phyloP scores from a whole-genome alignment of 1,284 basidiomycete genomes.

The Waitea zeae region DNA sequence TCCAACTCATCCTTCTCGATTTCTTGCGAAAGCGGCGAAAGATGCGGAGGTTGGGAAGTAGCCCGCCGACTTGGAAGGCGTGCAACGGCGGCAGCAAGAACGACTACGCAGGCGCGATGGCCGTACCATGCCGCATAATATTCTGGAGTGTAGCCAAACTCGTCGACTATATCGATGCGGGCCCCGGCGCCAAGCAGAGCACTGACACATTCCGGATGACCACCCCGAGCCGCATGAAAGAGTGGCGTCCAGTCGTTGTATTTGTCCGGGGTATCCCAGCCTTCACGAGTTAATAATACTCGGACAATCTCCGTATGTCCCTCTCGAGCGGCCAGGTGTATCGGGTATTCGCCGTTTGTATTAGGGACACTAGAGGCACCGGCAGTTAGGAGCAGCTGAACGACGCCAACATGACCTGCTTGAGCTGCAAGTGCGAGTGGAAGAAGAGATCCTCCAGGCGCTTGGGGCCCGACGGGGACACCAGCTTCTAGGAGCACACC shows the following conservation, averaged over 20 bases:
- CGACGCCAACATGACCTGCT: conserved; percentile 78
- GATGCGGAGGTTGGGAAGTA: conserved; percentile 10
- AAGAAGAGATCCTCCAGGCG: conserved; percentile 55
- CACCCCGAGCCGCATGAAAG: conserved; percentile 89
- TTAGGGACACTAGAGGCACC: conserved; percentile 75
- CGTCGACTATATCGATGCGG: conserved; percentile 63
- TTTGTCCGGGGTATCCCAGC: conserved; percentile 87
- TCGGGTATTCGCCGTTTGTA: conserved; percentile 89
- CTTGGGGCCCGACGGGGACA: conserved; percentile 37
- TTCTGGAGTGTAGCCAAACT: conserved; percentile 72
- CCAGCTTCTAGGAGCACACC: conserved; percentile 58
- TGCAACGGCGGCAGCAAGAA: conserved; percentile 40
- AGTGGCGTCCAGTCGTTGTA: conserved; percentile 98
- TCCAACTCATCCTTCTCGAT: conserved; percentile 51
- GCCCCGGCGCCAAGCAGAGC: conserved; percentile 71
- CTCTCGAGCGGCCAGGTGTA: conserved; percentile 95
- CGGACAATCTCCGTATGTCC: conserved; percentile 78
- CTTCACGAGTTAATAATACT: conserved; percentile 59
- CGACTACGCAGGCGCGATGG: conserved; percentile 62
- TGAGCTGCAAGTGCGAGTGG: conserved; percentile 87
- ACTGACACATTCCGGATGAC: conserved; percentile 61
- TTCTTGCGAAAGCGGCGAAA: conserved; percentile 14
- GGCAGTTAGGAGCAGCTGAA: conserved; percentile 57
- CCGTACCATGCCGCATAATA: conserved; percentile 99
- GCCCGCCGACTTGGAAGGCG: conserved; percentile 13